phyloP scores from a whole-genome alignment of 371 early-diverging fungal genomes.

The Apophysomyces trapeziformis region DNA sequence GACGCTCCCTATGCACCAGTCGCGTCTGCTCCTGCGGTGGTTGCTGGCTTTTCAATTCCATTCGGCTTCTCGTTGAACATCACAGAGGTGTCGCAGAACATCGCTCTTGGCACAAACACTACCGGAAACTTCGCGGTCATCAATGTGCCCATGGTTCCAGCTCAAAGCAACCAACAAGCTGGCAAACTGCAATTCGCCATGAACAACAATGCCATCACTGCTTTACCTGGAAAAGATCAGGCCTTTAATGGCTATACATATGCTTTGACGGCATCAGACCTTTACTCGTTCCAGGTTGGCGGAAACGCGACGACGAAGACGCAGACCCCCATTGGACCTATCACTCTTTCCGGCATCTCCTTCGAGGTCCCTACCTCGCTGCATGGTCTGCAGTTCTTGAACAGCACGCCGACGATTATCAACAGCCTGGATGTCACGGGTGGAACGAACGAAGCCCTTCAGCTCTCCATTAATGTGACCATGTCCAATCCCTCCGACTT shows the following conservation, averaged over 20 bases:
- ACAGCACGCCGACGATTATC: constrained; percentile 54
- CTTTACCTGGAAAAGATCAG: constrained; percentile 34
- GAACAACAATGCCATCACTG: constrained; percentile 42
- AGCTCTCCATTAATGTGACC: constrained; percentile 53
- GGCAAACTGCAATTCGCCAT: constrained; percentile 57
- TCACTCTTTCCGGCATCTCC: constrained; percentile 55
- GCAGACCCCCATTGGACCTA: constrained; percentile 58
- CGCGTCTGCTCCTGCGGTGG: constrained; percentile 51
- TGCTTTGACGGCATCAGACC: constrained; percentile 44
- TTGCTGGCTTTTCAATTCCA: constrained; percentile 59
- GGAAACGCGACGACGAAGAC: constrained; percentile 56
- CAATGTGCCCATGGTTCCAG: constrained; percentile 45
- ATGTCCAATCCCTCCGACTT: constrained; percentile 63
- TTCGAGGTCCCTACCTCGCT: constrained; percentile 57
- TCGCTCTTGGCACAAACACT: constrained; percentile 47
- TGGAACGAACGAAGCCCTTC: constrained; percentile 48
- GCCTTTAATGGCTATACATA: constrained; percentile 56
- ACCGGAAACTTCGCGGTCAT: constrained; percentile 53
- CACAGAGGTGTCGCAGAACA: constrained; percentile 57
- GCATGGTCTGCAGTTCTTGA: constrained; percentile 62
- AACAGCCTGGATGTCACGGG: constrained; percentile 61
- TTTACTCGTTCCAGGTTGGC: constrained; percentile 47
- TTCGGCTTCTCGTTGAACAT: constrained; percentile 62
- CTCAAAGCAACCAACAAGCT: constrained; percentile 50
- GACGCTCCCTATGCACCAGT: constrained; percentile 56